Percentiles rank a stretch among this genome's conserved stretches.
phyloP scores from a whole-genome alignment of 2,329 filamentous ascomycete species.

The Aureobasidium namibiae region DNA sequence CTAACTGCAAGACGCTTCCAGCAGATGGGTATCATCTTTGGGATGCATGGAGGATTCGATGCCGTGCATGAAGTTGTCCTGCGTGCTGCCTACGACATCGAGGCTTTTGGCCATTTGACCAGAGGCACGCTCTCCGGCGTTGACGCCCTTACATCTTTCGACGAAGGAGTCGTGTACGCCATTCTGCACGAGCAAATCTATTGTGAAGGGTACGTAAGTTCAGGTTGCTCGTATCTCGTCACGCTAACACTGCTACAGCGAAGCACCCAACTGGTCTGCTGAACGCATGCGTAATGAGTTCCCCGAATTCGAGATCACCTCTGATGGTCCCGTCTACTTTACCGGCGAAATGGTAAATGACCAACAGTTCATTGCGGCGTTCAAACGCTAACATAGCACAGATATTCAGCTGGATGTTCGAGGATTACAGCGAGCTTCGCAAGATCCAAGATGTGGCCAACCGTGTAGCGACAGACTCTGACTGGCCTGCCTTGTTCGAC shows the following conservation, averaged over 20 bases:
- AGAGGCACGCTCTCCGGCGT: constrained; percentile 60
- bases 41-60: constrained; percentile 70
- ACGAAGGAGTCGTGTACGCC: constrained; percentile 73
- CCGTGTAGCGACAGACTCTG: constrained; percentile 55
- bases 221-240: background rate
- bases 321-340: constrained; percentile 58
- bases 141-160: constrained; percentile 61
- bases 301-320: constrained; percentile 40
- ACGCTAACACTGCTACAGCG: constrained; percentile 8
- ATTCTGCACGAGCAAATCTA: constrained; percentile 85
- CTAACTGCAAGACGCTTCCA: constrained; percentile 69
- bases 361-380: background rate
- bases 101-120: constrained; percentile 67
- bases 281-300: constrained; percentile 50
- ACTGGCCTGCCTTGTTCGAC: constrained; percentile 75
- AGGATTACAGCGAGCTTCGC: constrained; percentile 68
- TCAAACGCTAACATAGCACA: constrained; percentile 17
- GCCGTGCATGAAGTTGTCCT: constrained; percentile 65
- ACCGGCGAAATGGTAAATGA: constrained; percentile 70
- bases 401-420: constrained; percentile 77
- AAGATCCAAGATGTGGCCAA: constrained; percentile 61
- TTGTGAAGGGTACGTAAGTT: constrained; percentile 51
- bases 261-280: constrained; percentile 67
- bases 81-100: constrained; percentile 62
- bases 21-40: constrained; percentile 70